Evolutionary conservation across 306 rosid species (phyloP).

Genomic region (Hylodesmum podocarpum): DNA sequence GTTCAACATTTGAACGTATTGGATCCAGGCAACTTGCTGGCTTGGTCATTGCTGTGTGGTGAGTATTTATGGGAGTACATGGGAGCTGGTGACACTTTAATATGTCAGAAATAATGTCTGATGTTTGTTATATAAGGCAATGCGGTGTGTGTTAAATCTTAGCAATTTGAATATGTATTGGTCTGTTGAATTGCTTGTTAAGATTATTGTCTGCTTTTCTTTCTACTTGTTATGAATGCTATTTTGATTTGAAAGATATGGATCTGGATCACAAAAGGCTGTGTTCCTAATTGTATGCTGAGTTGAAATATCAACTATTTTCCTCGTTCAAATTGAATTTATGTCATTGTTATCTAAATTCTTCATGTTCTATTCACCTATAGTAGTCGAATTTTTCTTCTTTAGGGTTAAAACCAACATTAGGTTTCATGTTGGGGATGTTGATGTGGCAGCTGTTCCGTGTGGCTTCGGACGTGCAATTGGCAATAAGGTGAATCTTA

Average conservation of each 20-base stretch:
- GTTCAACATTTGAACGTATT: constrained; percentile 83
- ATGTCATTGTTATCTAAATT: background rate
- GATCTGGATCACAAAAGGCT: constrained; percentile 1
- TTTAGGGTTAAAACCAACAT: constrained; percentile 76
- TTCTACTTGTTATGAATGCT: constrained; percentile 24
- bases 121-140: constrained; percentile 6
- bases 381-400: constrained; percentile 36
- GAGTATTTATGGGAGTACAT: constrained; percentile 38
- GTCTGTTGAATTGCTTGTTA: constrained; percentile 25
- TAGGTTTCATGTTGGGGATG: constrained; percentile 82
- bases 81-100: constrained; percentile 25
- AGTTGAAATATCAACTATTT: constrained; percentile 19
- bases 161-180: constrained; percentile 8
- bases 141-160: constrained; percentile 5
- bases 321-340: constrained; percentile 20
- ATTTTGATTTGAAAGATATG: constrained; percentile 25
- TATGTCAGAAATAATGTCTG: constrained; percentile 30
- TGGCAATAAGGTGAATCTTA: constrained; percentile 81
- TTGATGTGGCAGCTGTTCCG: constrained; percentile 98
- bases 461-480: constrained; percentile 99
- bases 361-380: constrained; percentile 25
- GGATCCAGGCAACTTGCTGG: constrained; percentile 99
- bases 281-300: constrained; percentile 20
- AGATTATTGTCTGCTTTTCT: constrained; percentile 22
- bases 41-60: constrained; percentile 93